Conservation (phyloP, 805 yeast genomes). For the Ogataea angusta region DNA sequence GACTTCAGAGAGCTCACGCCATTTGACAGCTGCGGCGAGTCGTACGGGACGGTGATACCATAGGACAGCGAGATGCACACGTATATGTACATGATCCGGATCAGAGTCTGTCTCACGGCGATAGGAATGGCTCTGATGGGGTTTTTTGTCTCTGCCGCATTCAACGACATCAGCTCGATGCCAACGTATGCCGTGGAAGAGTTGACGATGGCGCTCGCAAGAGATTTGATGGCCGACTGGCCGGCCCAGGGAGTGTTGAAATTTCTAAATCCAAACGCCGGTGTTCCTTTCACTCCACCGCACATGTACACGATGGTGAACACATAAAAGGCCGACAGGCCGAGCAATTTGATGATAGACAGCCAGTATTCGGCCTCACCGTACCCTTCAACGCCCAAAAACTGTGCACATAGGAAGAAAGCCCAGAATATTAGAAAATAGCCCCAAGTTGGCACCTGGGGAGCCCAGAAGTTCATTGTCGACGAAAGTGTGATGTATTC, state of each 20-base stretch:
- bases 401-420: constrained; percentile 45
- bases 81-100: constrained; percentile 52
- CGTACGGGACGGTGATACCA: constrained; percentile 58
- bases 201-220: constrained; percentile 25
- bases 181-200: constrained; percentile 28
- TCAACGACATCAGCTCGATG: constrained; percentile 37
- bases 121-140: constrained; percentile 56
- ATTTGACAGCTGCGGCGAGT: constrained; percentile 43
- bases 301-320: constrained; percentile 34
- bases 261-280: constrained; percentile 20
- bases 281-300: constrained; percentile 35
- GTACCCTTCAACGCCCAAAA: constrained; percentile 48
- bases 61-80: constrained; percentile 53
- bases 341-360: constrained; percentile 43
- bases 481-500: constrained; percentile 52
- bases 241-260: constrained; percentile 15
- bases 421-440: constrained; percentile 50
- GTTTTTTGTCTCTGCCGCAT: constrained; percentile 60
- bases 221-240: constrained; percentile 17
- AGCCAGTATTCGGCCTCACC: constrained; percentile 56
- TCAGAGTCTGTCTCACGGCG: constrained; percentile 54
- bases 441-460: constrained; percentile 50
- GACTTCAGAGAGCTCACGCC: constrained; percentile 41
- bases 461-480: constrained; percentile 47
- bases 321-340: constrained; percentile 37